Conservation (phyloP, 1,284 basidiomycete genomes). For the Trametes polyzona region DNA sequence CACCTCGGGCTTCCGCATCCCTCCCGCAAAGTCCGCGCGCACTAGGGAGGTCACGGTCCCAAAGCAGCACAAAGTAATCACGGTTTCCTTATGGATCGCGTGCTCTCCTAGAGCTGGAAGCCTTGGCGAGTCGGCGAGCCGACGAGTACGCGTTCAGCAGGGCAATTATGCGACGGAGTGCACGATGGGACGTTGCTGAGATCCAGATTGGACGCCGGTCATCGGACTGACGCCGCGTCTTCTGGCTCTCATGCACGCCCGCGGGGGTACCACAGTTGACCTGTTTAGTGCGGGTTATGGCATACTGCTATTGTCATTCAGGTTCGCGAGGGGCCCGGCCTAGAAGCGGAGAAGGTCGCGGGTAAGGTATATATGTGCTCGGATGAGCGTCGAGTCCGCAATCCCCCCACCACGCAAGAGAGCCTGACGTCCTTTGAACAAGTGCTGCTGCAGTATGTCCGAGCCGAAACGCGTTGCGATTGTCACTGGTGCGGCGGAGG, state of each 20-base stretch:
- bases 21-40: too few relatives aligned
- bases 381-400: too few relatives aligned
- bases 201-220: not conserved
- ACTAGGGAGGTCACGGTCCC: too few relatives aligned
- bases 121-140: not conserved
- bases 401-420: not conserved
- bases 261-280: not conserved
- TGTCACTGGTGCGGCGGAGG: constrained; percentile 24
- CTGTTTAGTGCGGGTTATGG: too few relatives aligned
- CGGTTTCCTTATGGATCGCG: not conserved
- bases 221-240: not conserved
- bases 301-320: too few relatives aligned
- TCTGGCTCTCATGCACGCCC: not conserved
- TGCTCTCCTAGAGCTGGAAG: not conserved
- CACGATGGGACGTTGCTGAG: not conserved
- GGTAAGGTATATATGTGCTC: too few relatives aligned
- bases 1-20: too few relatives aligned
- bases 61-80: too few relatives aligned
- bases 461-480: constrained; percentile 19
- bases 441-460: constrained; percentile 1
- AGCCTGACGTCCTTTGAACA: not conserved
- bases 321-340: too few relatives aligned
- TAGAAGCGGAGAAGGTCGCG: too few relatives aligned
- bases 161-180: not conserved
- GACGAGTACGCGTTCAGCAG: not conserved